Conservation (phyloP, 73 alveolate species). For the Symbiodinium pilosum region DNA sequence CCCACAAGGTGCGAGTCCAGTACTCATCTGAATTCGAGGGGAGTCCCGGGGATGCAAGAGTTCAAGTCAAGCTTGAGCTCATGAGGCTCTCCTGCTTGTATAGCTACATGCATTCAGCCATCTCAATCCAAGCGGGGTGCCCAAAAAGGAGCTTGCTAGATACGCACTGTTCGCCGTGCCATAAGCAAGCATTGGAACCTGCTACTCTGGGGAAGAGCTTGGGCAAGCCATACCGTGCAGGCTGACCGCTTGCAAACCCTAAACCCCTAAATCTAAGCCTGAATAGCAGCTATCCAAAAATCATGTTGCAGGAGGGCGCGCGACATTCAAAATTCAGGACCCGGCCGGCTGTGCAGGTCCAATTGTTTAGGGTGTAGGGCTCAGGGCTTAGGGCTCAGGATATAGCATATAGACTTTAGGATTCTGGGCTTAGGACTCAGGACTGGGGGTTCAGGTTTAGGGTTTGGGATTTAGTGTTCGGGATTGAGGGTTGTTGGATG, state of each 20-base stretch:
- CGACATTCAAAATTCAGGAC: neutral
- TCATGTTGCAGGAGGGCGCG: conserved; percentile 8
- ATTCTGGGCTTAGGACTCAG: no score
- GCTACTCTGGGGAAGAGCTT: neutral
- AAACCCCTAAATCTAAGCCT: neutral
- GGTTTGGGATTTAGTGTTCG: no score
- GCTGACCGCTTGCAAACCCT: neutral
- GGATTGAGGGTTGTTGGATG: no score
- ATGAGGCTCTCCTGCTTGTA: neutral
- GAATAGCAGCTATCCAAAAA: neutral
- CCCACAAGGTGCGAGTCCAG: no score
- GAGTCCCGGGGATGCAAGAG: neutral
- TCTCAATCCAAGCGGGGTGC: neutral
- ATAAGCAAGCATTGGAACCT: neutral
- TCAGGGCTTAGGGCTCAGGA: no score
- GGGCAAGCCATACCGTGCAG: neutral
- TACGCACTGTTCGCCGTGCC: neutral
- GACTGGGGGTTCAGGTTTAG: no score
- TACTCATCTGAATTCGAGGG: no score
- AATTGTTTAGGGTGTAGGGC: no score
- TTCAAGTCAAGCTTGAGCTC: neutral
- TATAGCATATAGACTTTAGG: no score
- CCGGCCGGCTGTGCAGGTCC: neutral
- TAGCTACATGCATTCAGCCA: neutral
- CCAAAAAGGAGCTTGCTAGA: neutral